Base-by-base conservation (phyloP, 208 protist genomes). In the Trypanosomatidae sp. region DNA sequence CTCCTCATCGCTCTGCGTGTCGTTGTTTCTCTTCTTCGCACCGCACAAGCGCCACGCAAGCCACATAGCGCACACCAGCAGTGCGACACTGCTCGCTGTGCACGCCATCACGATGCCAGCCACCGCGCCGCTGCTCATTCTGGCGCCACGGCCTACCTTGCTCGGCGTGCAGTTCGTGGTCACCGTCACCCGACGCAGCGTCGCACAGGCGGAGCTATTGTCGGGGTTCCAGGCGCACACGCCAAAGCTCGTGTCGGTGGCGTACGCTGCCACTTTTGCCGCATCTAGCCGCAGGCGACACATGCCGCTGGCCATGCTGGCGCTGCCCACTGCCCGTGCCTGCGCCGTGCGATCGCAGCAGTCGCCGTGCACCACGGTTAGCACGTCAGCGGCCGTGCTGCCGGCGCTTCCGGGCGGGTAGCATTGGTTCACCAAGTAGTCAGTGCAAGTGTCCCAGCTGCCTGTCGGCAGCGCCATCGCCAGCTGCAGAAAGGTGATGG, bases 211-310 rank as follows among this genome's bases (percentile, higher is more conserved):
- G 12, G 69, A 65, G 47, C 47, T 33, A 77, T 94, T 80, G 22
- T 5, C 66, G 56, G 68, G 22, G 73, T 78, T 75, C 85, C 78
- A 90, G 69, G 73, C 81, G 77, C 89, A 94, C 65, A 94, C 43
- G 62, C 59, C 77, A 67, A 82, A 91, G 10, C 62, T 56, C 33
- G 84, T 73, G 8, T 56, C 70, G 2, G 68, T 0, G 15, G 81
- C 60, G 75, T 85, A 80, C 67, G 71, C 67, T 5, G 47, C 30
- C 36, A 84, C 70, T 9, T 33, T 50, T 19, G 46, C 66, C 53
- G 28, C 28, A 71, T 80, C 70, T 64, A 89, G 70, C 64, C 2
- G 8, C 75, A 90, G 69, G 58, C 50, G 59, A 74, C 88, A 92
- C 43, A 64, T 66, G 67, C 68, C 77, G 53, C 79, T 64, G 28